These are phyloP conservation scores for Leccinum arenicola DNA, from an alignment of 768 basidiomycete species.

Conservation along the genomic window DNA sequence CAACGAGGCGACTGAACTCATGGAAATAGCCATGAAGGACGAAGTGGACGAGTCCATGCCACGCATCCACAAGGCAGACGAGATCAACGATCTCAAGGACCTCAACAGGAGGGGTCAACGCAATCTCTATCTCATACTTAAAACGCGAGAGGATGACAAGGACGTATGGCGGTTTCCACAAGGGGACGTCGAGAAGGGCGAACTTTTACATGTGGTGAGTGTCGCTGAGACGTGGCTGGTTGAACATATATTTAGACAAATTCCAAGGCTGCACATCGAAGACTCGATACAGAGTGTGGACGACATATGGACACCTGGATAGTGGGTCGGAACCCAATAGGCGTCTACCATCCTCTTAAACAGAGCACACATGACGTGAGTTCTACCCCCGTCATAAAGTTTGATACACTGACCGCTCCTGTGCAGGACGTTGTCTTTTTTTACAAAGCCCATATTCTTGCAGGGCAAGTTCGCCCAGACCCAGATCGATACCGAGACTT, in stretches of 20 bases:
- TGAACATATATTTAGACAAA: neutral
- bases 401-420: slow-evolving; percentile 1
- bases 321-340: slow-evolving; percentile 87
- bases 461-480: slow-evolving; percentile 73
- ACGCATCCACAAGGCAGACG: slow-evolving; percentile 60
- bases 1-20: slow-evolving; percentile 49
- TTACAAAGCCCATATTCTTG: slow-evolving; percentile 90
- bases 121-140: slow-evolving; percentile 83
- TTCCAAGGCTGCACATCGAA: slow-evolving; percentile 67
- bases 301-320: slow-evolving; percentile 90
- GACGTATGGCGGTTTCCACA: slow-evolving; percentile 82
- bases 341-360: slow-evolving; percentile 58
- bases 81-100: slow-evolving; percentile 58
- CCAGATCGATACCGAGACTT: slow-evolving; percentile 62
- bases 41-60: slow-evolving; percentile 63
- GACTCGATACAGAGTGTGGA: slow-evolving; percentile 72
- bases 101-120: slow-evolving; percentile 81
- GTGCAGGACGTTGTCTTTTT: slow-evolving; percentile 76
- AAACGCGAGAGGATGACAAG: slow-evolving; percentile 43
- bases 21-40: slow-evolving; percentile 55
- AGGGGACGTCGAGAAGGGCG: slow-evolving; percentile 56
- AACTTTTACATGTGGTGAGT: slow-evolving; percentile 76
- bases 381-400: neutral
- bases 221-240: neutral
- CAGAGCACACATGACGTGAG: slow-evolving; percentile 38